A percentile compares a stretch with the other conserved stretches of the same genome.
These are phyloP conservation scores for Microbotryum violaceum DNA, from an alignment of 1,284 basidiomycete genomes.

Conservation along the genomic window DNA sequence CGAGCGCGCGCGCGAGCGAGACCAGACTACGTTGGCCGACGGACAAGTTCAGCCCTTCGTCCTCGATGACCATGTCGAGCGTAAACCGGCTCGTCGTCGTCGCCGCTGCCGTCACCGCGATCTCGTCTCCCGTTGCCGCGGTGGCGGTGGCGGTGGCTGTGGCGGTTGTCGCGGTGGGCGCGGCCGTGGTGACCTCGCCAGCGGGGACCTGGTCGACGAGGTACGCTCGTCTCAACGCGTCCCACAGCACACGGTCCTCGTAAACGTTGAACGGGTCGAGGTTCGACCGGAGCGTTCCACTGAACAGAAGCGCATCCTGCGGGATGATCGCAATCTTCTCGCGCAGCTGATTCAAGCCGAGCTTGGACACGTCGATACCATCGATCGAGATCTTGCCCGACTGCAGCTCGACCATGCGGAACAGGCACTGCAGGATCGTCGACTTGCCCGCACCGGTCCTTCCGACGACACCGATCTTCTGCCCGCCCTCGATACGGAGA, in stretches of 20 bases:
- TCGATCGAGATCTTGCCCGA: constrained; percentile 38
- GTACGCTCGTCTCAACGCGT: constrained; percentile 36
- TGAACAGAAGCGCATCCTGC: constrained; percentile 66
- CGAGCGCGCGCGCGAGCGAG: constrained; percentile 69
- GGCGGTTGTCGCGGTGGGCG: not conserved
- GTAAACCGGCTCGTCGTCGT: constrained; percentile 50
- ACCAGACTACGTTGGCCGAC: constrained; percentile 61
- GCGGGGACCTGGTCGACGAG: constrained; percentile 31
- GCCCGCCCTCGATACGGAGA: constrained; percentile 43
- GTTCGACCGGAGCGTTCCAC: constrained; percentile 55
- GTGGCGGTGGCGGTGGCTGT: not conserved
- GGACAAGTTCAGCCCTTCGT: constrained; percentile 74
- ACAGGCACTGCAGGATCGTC: constrained; percentile 61
- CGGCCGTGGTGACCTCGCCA: not conserved
- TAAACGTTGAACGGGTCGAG: constrained; percentile 65
- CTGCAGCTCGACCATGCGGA: constrained; percentile 43
- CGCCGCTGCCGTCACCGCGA: constrained; percentile 27
- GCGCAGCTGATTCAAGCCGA: constrained; percentile 47
- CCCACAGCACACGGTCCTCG: constrained; percentile 39
- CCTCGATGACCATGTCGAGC: constrained; percentile 71
- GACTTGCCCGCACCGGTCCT: constrained; percentile 50
- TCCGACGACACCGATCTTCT: constrained; percentile 52
- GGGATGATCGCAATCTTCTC: constrained; percentile 60
- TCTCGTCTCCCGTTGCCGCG: constrained; percentile 5
- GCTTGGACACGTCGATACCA: constrained; percentile 46